phyloP scores from a whole-genome alignment of 1,139 yeast species.

The Protomyces inouyei region DNA sequence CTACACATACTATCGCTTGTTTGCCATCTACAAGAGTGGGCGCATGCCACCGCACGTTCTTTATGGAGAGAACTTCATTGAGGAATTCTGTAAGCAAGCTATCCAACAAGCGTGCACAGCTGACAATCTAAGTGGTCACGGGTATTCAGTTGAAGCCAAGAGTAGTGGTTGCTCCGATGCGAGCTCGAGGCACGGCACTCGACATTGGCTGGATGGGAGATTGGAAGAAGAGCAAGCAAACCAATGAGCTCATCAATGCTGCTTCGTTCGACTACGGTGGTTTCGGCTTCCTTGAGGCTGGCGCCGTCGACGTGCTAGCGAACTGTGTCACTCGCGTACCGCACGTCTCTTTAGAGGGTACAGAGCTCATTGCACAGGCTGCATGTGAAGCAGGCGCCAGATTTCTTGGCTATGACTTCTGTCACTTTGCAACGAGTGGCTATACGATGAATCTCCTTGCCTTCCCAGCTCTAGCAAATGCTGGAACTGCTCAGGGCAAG shows the following conservation, averaged over 20 bases:
- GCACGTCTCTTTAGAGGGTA: constrained; percentile 1
- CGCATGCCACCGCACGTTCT: neutral
- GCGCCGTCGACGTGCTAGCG: constrained; percentile 9
- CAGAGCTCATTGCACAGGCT: constrained; percentile 7
- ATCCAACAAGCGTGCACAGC: neutral
- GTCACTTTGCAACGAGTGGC: constrained; percentile 21
- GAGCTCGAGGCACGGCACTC: constrained; percentile 21
- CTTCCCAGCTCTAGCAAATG: constrained; percentile 16
- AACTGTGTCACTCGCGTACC: neutral
- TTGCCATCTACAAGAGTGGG: constrained; percentile 3
- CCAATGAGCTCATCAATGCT: constrained; percentile 13
- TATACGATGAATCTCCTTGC: constrained; percentile 21
- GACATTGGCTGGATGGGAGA: constrained; percentile 25
- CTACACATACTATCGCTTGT: constrained; percentile 4
- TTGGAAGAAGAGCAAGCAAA: constrained; percentile 7
- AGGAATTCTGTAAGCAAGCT: constrained; percentile 5
- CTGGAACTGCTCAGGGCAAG: constrained; percentile 5
- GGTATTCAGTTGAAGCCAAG: constrained; percentile 11
- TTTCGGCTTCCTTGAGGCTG: constrained; percentile 5
- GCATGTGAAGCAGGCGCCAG: constrained; percentile 1
- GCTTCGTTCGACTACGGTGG: constrained; percentile 27
- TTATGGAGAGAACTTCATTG: constrained; percentile 8
- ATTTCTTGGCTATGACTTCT: constrained; percentile 10
- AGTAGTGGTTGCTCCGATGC: constrained; percentile 12
- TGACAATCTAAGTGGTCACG: constrained; percentile 7